These are phyloP conservation scores for Cryptococcus depauperatus DNA, from an alignment of 1,284 basidiomycete genomes.

Conservation along the genomic window DNA sequence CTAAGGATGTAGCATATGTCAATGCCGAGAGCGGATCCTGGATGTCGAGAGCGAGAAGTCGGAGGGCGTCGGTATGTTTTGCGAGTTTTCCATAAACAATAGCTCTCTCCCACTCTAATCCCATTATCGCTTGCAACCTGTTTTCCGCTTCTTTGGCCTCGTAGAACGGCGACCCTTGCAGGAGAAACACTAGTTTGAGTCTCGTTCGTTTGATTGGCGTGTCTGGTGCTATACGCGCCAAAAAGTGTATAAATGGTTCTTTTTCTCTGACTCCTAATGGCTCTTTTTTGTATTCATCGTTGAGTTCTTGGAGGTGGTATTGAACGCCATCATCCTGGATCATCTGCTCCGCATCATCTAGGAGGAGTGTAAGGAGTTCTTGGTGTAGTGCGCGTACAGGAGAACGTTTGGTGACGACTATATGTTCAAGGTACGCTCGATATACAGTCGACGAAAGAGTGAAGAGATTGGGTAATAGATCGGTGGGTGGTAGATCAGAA, in stretches of 20 bases:
- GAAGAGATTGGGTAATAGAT: constrained; percentile 25
- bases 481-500: background rate
- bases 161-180: constrained; percentile 65
- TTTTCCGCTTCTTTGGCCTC: constrained; percentile 51
- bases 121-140: constrained; percentile 47
- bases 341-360: constrained; percentile 26
- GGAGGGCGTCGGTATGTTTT: constrained; percentile 59
- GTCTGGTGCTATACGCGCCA: constrained; percentile 51
- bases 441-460: constrained; percentile 45
- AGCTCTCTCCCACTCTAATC: constrained; percentile 64
- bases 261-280: background rate
- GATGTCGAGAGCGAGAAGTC: constrained; percentile 60
- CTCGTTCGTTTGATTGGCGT: constrained; percentile 63
- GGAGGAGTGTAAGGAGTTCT: constrained; percentile 24
- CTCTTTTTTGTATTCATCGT: constrained; percentile 39
- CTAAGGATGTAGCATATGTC: constrained; percentile 66
- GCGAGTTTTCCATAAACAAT: constrained; percentile 70
- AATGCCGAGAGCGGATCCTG: constrained; percentile 69
- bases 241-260: constrained; percentile 31
- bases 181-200: constrained; percentile 65
- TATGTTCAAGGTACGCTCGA: constrained; percentile 69
- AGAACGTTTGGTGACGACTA: constrained; percentile 63
- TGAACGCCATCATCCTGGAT: constrained; percentile 40
- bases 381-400: constrained; percentile 40
- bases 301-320: constrained; percentile 45